phyloP scores from a whole-genome alignment of 257 asterid genomes.

The Leonotis leonurus region DNA sequence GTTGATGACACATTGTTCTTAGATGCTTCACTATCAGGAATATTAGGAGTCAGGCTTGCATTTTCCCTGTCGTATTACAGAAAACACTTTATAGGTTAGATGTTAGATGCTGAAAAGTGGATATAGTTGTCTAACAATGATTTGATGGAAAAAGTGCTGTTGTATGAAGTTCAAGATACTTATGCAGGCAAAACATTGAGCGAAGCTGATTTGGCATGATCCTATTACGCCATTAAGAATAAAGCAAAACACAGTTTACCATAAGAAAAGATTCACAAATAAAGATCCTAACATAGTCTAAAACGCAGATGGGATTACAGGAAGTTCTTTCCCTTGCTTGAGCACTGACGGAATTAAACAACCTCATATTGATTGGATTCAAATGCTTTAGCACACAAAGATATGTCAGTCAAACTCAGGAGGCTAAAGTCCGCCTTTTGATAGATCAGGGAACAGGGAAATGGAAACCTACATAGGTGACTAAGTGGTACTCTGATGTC shows the following conservation, averaged over 20 bases:
- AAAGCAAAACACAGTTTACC: background rate
- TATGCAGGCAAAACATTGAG: background rate
- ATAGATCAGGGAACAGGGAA: background rate
- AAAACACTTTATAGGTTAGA: slow-evolving; percentile 13
- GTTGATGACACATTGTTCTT: slow-evolving; percentile 44
- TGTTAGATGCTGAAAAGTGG: background rate
- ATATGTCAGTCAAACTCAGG: background rate
- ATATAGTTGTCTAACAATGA: slow-evolving; percentile 4
- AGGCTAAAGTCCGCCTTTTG: background rate
- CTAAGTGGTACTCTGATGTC: background rate
- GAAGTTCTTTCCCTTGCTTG: background rate
- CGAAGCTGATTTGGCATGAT: background rate
- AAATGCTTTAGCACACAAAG: background rate
- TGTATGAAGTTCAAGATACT: slow-evolving; percentile 1
- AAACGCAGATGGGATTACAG: background rate
- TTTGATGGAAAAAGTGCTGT: slow-evolving; percentile 5
- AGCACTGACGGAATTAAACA: slow-evolving; percentile 1
- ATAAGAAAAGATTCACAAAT: background rate
- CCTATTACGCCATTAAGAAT: background rate
- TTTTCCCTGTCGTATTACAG: slow-evolving; percentile 54
- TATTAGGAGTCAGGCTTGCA: slow-evolving; percentile 47
- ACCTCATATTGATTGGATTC: background rate
- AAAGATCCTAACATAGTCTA: background rate
- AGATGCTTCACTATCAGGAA: slow-evolving; percentile 59
- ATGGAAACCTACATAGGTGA: background rate